phyloP scores from a whole-genome alignment of 305 asterid species.

The Coffea humblotiana region DNA sequence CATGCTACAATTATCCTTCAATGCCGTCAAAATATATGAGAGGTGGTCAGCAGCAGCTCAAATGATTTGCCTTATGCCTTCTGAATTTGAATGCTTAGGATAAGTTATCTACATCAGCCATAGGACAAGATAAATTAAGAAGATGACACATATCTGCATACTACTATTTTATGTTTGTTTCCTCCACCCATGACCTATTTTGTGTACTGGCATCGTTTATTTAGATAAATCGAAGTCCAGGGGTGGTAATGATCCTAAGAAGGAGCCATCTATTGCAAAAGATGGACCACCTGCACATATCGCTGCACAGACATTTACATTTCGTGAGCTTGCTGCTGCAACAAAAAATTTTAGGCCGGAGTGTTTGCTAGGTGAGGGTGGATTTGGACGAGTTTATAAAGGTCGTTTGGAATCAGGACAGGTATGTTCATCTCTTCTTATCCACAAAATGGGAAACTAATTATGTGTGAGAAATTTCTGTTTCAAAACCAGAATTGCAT shows the following conservation, averaged over 20 bases:
- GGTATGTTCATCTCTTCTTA: constrained; percentile 37
- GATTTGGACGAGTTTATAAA: constrained; percentile 86
- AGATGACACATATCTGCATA: background rate
- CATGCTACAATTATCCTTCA: background rate
- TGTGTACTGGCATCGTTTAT: constrained; percentile 1
- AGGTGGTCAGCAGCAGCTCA: background rate
- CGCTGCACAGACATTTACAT: constrained; percentile 94
- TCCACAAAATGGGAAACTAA: background rate
- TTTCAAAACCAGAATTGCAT: background rate
- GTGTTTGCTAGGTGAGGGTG: constrained; percentile 89
- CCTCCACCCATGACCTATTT: background rate
- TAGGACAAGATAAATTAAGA: background rate
- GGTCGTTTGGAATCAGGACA: constrained; percentile 84
- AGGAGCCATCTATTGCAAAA: constrained; percentile 54
- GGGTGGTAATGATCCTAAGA: constrained; percentile 62
- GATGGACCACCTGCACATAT: constrained; percentile 69
- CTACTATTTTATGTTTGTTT: background rate
- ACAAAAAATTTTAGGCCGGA: constrained; percentile 86
- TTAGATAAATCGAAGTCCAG: constrained; percentile 68
- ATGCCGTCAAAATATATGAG: background rate
- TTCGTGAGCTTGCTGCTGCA: constrained; percentile 95
- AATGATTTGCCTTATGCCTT: background rate
- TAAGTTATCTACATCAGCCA: constrained; percentile 2
- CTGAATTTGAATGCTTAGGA: background rate
- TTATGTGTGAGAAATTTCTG: background rate